Evolutionary conservation across 257 asterid species (phyloP), one percentile per base, ranked within the genome.

Genomic region (Solanum medicagineum): DNA sequence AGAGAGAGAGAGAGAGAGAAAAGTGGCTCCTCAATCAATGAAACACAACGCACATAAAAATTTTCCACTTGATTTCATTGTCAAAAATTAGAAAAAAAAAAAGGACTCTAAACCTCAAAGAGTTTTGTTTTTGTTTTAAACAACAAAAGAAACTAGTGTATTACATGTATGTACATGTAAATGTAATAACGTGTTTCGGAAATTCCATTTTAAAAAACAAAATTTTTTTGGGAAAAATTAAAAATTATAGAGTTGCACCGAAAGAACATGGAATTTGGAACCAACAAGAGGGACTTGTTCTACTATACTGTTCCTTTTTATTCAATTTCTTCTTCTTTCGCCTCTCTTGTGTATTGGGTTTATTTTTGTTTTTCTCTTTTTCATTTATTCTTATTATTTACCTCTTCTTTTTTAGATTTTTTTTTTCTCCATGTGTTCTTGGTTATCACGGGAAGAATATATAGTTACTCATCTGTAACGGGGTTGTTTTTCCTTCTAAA

Each of bases 291-390:
- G 81, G 86, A 84, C 81, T 84, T 84, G 69, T 84, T 84, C 86
- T 84, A 68, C 86, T 79, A 79, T 84, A 84, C 86, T 84, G 86
- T 84, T 84, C 66, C 86, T 51, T 66, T 83, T 66, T 83, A 55
- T 66, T 68, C 82, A 77, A 74, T 83, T 83, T 65, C 81, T 65
- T 66, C 62, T 49, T 83, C 63, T 51, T 36, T 83, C 15, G 45
- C 80, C 42, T 66, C 53, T 9, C 71, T 69, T 60, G 45, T 77
- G 82, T 49, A 49, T 77, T 77, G 82, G 82, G 63, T 77, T 69
- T 75, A 36, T 71, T 83, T 20, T 84, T 60, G 17, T 84, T 57
- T 69, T 4, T 84, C 55, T 69, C 81, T 40, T 84, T 54, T 53
- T 13, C 74, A 54, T 69, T 83, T 84, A n/a, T 68, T 69, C 55